Percentiles rank a stretch among this genome's conserved stretches.
These are phyloP conservation scores for Rhodamnia rubescens DNA, from an alignment of 345 rosid species.

Conservation along the genomic window DNA sequence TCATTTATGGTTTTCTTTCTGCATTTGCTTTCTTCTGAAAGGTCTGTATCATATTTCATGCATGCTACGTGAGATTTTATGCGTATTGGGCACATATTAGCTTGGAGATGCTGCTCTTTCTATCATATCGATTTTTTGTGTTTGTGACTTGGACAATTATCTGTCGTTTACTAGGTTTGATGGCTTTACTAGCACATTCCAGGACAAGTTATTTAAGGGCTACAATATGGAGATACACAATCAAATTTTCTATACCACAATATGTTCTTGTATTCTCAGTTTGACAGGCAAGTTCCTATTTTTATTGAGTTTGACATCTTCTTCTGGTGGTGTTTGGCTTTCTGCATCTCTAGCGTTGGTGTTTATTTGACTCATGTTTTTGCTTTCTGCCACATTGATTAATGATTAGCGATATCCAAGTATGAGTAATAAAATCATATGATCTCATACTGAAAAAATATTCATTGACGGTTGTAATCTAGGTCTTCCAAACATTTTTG, in stretches of 20 bases:
- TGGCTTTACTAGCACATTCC: slow-evolving; percentile 98
- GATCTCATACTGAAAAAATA: neutral
- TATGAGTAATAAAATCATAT: neutral
- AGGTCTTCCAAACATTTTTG: neutral
- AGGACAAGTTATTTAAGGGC: slow-evolving; percentile 90
- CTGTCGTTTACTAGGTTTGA: slow-evolving; percentile 52
- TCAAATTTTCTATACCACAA: slow-evolving; percentile 91
- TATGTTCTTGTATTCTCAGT: slow-evolving; percentile 77
- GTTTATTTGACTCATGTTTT: neutral
- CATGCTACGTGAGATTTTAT: neutral
- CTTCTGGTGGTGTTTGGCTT: neutral
- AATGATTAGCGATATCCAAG: neutral
- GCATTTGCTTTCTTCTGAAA: neutral
- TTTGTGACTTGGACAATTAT: neutral
- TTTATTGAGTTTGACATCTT: neutral
- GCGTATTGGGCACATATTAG: neutral
- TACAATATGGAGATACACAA: slow-evolving; percentile 95
- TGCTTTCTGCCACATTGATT: neutral
- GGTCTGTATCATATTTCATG: neutral
- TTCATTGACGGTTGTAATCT: neutral
- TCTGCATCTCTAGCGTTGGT: neutral
- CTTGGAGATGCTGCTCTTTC: neutral
- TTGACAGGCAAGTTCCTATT: slow-evolving; percentile 34
- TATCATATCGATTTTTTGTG: neutral
- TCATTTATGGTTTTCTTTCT: neutral